Base-by-base conservation (phyloP, 805 yeast species). In the Suhomyces kilbournensis region DNA sequence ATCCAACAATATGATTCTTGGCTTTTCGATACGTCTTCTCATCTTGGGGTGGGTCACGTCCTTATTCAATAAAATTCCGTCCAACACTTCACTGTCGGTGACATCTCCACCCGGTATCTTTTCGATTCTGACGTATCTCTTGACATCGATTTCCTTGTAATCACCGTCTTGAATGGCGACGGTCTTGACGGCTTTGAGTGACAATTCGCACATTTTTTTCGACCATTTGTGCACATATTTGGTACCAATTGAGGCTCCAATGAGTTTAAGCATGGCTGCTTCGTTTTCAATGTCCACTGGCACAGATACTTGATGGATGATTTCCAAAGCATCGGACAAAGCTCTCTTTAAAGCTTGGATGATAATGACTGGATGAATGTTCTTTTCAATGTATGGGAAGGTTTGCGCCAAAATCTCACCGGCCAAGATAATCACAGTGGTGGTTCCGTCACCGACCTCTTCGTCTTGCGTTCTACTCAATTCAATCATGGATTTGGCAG, bases 21-120 rank as follows among this genome's bases (percentile, higher is more conserved):
- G 99, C 64, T 90, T 88, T 68, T 86, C 88, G 60, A 94, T 88
- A 62, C 77, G 66, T 69, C 99, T 85, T 62, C 86, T 86, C 99
- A 94, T 94, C 71, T 92, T 91, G 57, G 99, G 99, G 72, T 94
- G 99, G n/a, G 96, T 91, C 53, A 94, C 96, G 67, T 94, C 99
- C 72, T 94, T 94, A 77, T 94, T 94, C 63, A 94, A 80, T 74
- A 94, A 76, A 49, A 93, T 87, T 57, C 99, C 99, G 64, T 88
- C 92, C 64, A 94, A 78, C 14, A 94, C 97, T 57, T 79, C 79
- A 45, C 92, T 84, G 62, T 93, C 97, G 60, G 90, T 86, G 57
- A 94, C 90, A 59, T 94, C 99, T 42, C 97, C 99, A 65, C 99
- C 99, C 44, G 99, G 97, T 55, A 94, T 87, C 76, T 94, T 94